Percentiles rank a stretch among this genome's conserved stretches.
Conservation (phyloP, 228 moss, liverwort and hornwort genomes). For the Sphagnum magellanicum region DNA sequence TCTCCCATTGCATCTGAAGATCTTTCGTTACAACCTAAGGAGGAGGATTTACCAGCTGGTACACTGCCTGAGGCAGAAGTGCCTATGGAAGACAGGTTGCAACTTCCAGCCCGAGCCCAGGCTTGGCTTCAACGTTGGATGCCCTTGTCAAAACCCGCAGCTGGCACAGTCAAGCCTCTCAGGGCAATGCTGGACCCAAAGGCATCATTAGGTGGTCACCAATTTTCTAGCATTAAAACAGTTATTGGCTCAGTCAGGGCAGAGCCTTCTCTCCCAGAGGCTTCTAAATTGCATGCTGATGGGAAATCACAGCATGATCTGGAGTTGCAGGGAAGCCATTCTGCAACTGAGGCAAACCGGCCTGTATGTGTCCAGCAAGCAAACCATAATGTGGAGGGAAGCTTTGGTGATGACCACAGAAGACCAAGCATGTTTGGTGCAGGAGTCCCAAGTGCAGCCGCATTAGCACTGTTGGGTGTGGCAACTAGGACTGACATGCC, state of each 20-base stretch:
- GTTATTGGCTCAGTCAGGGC: conserved; percentile 1
- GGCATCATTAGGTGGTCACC: neutral
- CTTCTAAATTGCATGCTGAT: conserved; percentile 9
- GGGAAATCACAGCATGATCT: conserved; percentile 11
- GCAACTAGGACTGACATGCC: conserved; percentile 27
- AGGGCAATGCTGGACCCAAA: neutral
- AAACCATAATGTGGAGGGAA: conserved; percentile 8
- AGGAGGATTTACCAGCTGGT: conserved; percentile 2
- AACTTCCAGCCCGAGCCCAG: conserved; percentile 12
- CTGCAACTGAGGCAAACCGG: neutral
- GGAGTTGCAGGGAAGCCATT: conserved; percentile 6
- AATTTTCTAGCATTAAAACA: neutral
- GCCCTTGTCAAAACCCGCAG: conserved; percentile 19
- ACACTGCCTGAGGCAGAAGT: conserved; percentile 1
- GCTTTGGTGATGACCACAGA: conserved; percentile 2
- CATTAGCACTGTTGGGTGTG: conserved; percentile 38
- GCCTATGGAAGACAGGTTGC: conserved; percentile 1
- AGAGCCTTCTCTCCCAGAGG: conserved; percentile 11
- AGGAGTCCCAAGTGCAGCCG: conserved; percentile 40
- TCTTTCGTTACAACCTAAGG: conserved; percentile 3
- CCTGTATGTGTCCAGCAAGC: conserved; percentile 1
- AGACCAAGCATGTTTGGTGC: conserved; percentile 8
- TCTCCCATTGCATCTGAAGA: conserved; percentile 9
- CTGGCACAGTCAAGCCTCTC: conserved; percentile 8
- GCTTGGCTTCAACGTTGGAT: conserved; percentile 49